Evolutionary conservation across 345 rosid genomes (phyloP).

Genomic region (Eucalyptus regnans): DNA sequence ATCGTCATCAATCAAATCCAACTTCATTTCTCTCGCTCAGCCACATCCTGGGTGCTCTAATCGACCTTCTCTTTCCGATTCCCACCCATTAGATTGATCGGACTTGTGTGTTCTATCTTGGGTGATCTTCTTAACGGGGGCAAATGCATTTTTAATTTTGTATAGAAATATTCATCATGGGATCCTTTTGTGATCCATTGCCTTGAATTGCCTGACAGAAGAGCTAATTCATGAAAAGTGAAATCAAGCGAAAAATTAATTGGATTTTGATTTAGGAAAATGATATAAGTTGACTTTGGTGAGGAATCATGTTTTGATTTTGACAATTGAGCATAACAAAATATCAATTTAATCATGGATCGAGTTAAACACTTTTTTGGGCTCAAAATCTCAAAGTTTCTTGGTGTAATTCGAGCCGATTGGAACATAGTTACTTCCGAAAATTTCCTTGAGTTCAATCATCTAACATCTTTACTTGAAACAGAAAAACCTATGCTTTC

Average conservation of each 20-base stretch:
- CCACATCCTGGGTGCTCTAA: neutral
- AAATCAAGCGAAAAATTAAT: too few species aligned
- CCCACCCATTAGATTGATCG: neutral
- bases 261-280: neutral
- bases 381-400: neutral
- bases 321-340: neutral
- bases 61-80: neutral
- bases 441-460: neutral
- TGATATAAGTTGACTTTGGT: neutral
- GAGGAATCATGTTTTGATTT: neutral
- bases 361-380: accelerated
- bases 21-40: neutral
- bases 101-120: too few species aligned
- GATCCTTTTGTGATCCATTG: neutral
- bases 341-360: neutral
- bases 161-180: neutral
- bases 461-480: neutral
- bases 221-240: neutral
- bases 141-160: neutral
- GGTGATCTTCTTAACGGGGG: neutral
- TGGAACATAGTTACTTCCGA: accelerated
- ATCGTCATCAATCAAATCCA: neutral
- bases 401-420: neutral
- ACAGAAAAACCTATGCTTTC: too few species aligned
- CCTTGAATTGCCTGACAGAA: neutral